A percentile compares a stretch with the other conserved stretches of the same genome.
These are phyloP conservation scores for Datura wrightii DNA, from an alignment of 257 asterid species.

Conservation along the genomic window DNA sequence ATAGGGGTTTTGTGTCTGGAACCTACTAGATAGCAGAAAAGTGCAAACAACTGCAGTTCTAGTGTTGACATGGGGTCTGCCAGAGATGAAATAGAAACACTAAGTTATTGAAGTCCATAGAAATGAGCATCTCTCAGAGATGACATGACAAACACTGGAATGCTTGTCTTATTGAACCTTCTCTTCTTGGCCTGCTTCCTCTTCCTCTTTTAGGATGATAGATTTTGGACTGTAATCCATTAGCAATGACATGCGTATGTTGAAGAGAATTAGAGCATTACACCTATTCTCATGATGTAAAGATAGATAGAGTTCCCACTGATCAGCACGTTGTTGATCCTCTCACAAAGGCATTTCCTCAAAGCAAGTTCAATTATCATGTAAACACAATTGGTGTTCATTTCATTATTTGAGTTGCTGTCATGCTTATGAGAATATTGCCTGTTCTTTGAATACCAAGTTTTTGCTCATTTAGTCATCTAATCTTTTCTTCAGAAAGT, in stretches of 20 bases:
- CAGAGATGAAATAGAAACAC: not conserved
- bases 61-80: not conserved
- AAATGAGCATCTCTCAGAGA: not conserved
- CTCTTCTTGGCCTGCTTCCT: not conserved
- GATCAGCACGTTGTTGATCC: not conserved
- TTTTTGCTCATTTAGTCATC: conserved; percentile 7
- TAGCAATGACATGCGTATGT: not conserved
- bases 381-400: not conserved
- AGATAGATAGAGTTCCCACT: not conserved
- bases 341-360: not conserved
- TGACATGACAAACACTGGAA: not conserved
- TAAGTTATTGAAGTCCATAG: not conserved
- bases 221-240: not conserved
- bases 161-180: not conserved
- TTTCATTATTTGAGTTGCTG: not conserved
- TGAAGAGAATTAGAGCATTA: not conserved
- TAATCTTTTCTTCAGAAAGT: conserved; percentile 58
- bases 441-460: not conserved
- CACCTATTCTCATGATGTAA: not conserved
- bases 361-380: not conserved
- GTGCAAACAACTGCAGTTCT: not conserved
- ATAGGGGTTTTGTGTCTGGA: not conserved
- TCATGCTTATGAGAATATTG: not conserved
- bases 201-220: not conserved
- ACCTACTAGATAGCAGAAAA: not conserved